Conservation (phyloP, 306 rosid genomes). For the Cicer yamashitae region DNA sequence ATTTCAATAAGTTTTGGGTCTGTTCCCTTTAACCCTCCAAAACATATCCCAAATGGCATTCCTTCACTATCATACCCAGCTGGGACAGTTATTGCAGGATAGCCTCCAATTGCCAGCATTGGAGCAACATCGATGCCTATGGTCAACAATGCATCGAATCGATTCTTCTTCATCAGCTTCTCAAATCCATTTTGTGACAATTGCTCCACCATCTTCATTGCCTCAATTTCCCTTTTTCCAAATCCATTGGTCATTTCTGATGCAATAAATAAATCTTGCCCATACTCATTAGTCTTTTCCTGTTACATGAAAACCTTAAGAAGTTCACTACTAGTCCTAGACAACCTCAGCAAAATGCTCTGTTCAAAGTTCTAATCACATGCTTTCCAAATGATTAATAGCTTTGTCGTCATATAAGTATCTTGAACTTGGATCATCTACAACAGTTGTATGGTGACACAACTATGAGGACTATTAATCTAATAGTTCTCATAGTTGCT, state of each 20-base stretch:
- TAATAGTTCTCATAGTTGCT: too few relatives aligned
- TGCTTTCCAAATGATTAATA: background rate
- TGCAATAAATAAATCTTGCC: slow-evolving; percentile 54
- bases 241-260: slow-evolving; percentile 59
- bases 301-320: slow-evolving; percentile 24
- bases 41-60: slow-evolving; percentile 55
- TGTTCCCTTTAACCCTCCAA: slow-evolving; percentile 57
- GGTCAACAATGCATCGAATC: slow-evolving; percentile 60
- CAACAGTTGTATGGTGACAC: too few relatives aligned
- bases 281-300: slow-evolving; percentile 62
- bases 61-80: slow-evolving; percentile 53
- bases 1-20: slow-evolving; percentile 60
- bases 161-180: slow-evolving; percentile 49
- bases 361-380: background rate
- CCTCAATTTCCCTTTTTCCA: slow-evolving; percentile 48
- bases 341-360: background rate
- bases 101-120: slow-evolving; percentile 59
- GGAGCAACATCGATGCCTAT: slow-evolving; percentile 29
- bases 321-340: background rate
- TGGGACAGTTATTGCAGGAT: slow-evolving; percentile 60
- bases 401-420: background rate
- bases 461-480: too few relatives aligned
- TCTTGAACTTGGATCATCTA: background rate
- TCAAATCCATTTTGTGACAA: slow-evolving; percentile 57
- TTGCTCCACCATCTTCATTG: slow-evolving; percentile 44